Base-by-base conservation (phyloP, 106 monocot genomes). In the Hemerocallis citrina region DNA sequence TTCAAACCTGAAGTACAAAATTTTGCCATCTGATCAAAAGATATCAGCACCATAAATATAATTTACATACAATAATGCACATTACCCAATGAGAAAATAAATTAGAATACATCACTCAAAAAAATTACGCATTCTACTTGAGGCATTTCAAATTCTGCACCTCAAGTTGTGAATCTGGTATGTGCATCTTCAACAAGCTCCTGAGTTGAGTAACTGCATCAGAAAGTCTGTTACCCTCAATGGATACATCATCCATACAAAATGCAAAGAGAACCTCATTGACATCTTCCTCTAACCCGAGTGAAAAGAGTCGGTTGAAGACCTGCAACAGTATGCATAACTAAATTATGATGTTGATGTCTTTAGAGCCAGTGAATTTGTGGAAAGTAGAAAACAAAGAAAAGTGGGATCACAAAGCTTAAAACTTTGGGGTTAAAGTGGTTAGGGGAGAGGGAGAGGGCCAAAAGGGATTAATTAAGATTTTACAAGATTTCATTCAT, bases 201-300 rank as follows among this genome's bases (percentile, higher is more conserved):
- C 61, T 49, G 31, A 94, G 80, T 52, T 63, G 67, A 32, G 40
- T 42, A 12, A 33, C 29, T 28, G 72, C 74, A 25, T 67, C 60
- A 7, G 54, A 28, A 37, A 82, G 46, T 17, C 63, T 23, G 51
- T 81, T 68, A 1, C 32, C 34, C 14, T 75, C 55, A 2, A 68
- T 46, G 49, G 43, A 45, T 58, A 57, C 31, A 28, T 67, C 55
- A 19, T 71, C 66, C 33, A 12, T 29, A 2, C 75, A 37, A 17
- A 62, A 70, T 25, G 95, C 90, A 69, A 87, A 90, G 17, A 96
- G 62, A 55, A 96, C 72, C 42, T 84, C 84, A 52, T 96, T 96
- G 48, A 96, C 86, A 74, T 96, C 90, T 70, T 84, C 95, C 68
- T 96, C 90, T 9, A 96, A 71, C 63, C 84, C 87, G 21, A 96